These are phyloP conservation scores for Garcia nutans DNA, from an alignment of 345 rosid genomes.

Conservation along the genomic window DNA sequence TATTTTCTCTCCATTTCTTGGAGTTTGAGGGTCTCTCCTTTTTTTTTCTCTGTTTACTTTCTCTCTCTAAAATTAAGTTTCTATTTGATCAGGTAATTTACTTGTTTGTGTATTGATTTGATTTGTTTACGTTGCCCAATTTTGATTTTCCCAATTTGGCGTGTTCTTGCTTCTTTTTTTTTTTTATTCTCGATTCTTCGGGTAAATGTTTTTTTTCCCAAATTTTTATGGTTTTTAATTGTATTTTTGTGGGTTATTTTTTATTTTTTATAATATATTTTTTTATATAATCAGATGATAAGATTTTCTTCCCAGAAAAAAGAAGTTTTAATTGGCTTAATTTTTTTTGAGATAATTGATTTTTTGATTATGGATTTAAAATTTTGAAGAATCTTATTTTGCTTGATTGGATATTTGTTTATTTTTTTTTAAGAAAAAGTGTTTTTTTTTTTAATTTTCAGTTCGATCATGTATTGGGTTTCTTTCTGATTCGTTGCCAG, in stretches of 20 bases:
- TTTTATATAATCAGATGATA: background rate
- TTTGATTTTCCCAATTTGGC: background rate
- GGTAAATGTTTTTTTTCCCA: background rate
- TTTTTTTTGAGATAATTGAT: background rate
- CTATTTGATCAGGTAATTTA: constrained; percentile 7
- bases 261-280: background rate
- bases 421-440: background rate
- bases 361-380: background rate
- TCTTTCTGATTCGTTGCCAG: background rate
- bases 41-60: background rate
- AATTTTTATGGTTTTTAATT: background rate
- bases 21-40: constrained; percentile 1
- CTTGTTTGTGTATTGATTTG: background rate
- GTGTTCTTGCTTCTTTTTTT: constrained; percentile 1
- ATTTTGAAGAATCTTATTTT: background rate
- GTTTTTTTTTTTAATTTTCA: too few species aligned
- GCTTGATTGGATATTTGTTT: background rate
- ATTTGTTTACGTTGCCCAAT: background rate
- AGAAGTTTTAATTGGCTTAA: background rate
- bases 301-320: background rate
- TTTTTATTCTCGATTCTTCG: background rate
- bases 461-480: background rate
- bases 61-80: background rate
- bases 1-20: background rate
- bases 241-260: background rate